These are phyloP conservation scores for Plantago rigida DNA, from an alignment of 305 asterid genomes.

Conservation along the genomic window DNA sequence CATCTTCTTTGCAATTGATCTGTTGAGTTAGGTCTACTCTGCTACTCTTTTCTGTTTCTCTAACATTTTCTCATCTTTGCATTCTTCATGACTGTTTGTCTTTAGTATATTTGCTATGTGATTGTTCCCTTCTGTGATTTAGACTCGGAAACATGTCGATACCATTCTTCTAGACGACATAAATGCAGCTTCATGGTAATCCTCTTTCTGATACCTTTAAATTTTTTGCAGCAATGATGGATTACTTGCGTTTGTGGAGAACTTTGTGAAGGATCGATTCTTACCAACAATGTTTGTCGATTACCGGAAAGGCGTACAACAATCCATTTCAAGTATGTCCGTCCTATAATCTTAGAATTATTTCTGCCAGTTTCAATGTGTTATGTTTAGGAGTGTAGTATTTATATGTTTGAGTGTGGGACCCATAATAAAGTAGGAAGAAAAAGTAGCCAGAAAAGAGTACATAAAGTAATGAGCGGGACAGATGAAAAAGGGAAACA, in stretches of 20 bases:
- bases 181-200: conserved; percentile 26
- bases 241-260: conserved; percentile 82
- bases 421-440: too few species aligned
- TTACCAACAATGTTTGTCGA: conserved; percentile 97
- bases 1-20: neutral
- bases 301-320: conserved; percentile 94
- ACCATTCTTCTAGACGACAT: conserved; percentile 11
- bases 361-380: conserved; percentile 21
- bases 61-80: neutral
- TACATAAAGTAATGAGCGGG: too few species aligned
- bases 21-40: neutral
- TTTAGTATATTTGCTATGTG: neutral
- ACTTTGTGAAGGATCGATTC: conserved; percentile 97
- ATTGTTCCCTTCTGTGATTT: conserved; percentile 16
- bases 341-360: conserved; percentile 30
- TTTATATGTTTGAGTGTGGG: too few species aligned
- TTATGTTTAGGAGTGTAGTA: conserved; percentile 6
- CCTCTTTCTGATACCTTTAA: conserved; percentile 21
- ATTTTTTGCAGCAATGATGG: conserved; percentile 83
- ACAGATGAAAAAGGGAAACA: too few species aligned
- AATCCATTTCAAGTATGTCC: conserved; percentile 97
- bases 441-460: too few species aligned
- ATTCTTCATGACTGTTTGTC: neutral
- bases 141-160: conserved; percentile 14
- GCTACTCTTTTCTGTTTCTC: neutral